These are phyloP conservation scores for Aspergillus piperis DNA, from an alignment of 2,329 filamentous ascomycete genomes.

Conservation along the genomic window DNA sequence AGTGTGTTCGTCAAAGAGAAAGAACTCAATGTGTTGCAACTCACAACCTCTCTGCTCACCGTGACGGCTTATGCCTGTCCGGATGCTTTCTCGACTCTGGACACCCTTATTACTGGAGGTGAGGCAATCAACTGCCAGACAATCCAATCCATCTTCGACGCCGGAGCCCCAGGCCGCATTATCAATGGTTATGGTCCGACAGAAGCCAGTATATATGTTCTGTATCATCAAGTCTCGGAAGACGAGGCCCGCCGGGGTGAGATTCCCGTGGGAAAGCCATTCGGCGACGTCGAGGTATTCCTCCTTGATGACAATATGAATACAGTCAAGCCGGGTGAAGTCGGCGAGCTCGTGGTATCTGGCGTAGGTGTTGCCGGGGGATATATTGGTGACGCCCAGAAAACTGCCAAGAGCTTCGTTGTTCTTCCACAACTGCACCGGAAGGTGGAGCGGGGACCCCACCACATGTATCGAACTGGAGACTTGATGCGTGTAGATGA, in stretches of 20 bases:
- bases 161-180: constrained; percentile 7
- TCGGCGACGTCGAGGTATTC: constrained; percentile 14
- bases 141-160: constrained; percentile 8
- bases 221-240: constrained; percentile 16
- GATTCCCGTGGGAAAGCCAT: constrained; percentile 45
- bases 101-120: constrained; percentile 11
- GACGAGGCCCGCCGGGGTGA: constrained; percentile 15
- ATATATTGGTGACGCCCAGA: constrained; percentile 60
- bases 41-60: constrained; percentile 12
- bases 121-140: constrained; percentile 15
- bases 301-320: constrained; percentile 17
- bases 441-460: background rate
- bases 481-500: constrained; percentile 18
- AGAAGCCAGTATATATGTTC: constrained; percentile 5
- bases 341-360: constrained; percentile 26
- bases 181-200: constrained; percentile 18
- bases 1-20: background rate
- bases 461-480: constrained; percentile 21
- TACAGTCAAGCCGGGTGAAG: constrained; percentile 14
- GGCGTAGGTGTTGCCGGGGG: constrained; percentile 69
- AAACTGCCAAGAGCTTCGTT: constrained; percentile 70
- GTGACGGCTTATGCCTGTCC: constrained; percentile 9
- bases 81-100: constrained; percentile 4
- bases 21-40: constrained; percentile 8
- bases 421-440: constrained; percentile 64